Evolutionary conservation across 805 yeast genomes (phyloP).

Genomic region (Lipomyces yamadae): DNA sequence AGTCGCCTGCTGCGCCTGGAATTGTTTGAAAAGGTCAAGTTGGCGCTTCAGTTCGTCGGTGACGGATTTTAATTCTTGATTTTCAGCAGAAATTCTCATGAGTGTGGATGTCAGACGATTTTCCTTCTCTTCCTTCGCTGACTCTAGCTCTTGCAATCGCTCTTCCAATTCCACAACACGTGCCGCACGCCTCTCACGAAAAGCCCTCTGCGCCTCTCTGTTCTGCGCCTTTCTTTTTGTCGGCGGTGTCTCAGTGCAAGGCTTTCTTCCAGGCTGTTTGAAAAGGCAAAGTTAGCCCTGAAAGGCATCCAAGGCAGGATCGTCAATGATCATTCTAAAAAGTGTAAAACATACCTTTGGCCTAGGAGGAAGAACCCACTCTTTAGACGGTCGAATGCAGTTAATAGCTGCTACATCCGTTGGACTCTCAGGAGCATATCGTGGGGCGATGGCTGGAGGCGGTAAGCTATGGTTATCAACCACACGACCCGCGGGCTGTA

Average conservation of each 20-base stretch:
- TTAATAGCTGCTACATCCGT: conserved; percentile 11
- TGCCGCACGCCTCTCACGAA: conserved; percentile 84
- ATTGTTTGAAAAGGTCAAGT: conserved; percentile 33
- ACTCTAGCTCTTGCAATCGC: conserved; percentile 67
- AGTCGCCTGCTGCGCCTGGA: conserved; percentile 36
- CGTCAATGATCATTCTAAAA: background rate
- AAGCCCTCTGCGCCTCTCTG: conserved; percentile 92
- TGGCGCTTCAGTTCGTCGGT: conserved; percentile 37
- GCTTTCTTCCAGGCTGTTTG: conserved; percentile 55
- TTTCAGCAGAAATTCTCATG: conserved; percentile 45
- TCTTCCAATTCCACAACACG: conserved; percentile 78
- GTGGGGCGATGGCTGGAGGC: conserved; percentile 33
- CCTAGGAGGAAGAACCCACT: conserved; percentile 84
- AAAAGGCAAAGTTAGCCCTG: background rate
- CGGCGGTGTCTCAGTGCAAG: conserved; percentile 77
- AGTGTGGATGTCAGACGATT: conserved; percentile 29
- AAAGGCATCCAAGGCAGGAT: background rate
- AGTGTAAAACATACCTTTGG: conserved; percentile 53
- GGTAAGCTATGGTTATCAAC: conserved; percentile 14
- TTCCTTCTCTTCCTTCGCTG: conserved; percentile 58
- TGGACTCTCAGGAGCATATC: conserved; percentile 25
- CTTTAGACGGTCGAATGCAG: conserved; percentile 61
- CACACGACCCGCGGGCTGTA: conserved; percentile 22
- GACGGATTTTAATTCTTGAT: conserved; percentile 43
- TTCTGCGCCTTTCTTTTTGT: conserved; percentile 88